Evolutionary conservation across 2,329 filamentous ascomycete genomes (phyloP).

Genomic region (Aspergillus intermedius): DNA sequence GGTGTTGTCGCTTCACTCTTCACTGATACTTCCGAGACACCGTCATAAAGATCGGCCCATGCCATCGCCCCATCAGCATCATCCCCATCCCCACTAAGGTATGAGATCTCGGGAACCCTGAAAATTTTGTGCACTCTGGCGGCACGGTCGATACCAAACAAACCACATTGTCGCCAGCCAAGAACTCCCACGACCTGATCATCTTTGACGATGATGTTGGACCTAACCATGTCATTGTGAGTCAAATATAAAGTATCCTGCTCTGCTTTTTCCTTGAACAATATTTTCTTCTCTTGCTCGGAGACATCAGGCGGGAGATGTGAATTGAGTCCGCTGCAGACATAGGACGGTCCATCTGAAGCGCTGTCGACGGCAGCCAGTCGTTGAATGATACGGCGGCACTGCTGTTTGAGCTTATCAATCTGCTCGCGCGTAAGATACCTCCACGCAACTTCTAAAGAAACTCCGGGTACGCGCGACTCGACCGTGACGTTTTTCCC

Average conservation of each 20-base stretch:
- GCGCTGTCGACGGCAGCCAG: slow-evolving; percentile 20
- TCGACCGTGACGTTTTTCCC: slow-evolving; percentile 36
- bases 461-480: slow-evolving; percentile 35
- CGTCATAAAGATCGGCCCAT: slow-evolving; percentile 35
- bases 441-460: slow-evolving; percentile 33
- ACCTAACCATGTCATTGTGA: slow-evolving; percentile 33
- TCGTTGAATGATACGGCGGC: slow-evolving; percentile 27
- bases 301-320: slow-evolving; percentile 17
- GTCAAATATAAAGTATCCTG: slow-evolving; percentile 24
- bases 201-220: slow-evolving; percentile 34
- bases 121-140: slow-evolving; percentile 28
- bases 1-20: slow-evolving; percentile 7
- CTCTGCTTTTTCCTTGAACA: slow-evolving; percentile 23
- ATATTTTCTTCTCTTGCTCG: slow-evolving; percentile 25
- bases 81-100: slow-evolving; percentile 7
- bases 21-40: slow-evolving; percentile 11
- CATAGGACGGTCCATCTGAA: slow-evolving; percentile 26
- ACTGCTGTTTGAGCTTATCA: slow-evolving; percentile 29
- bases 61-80: slow-evolving; percentile 12
- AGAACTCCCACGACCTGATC: slow-evolving; percentile 32
- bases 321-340: slow-evolving; percentile 27
- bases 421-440: slow-evolving; percentile 30
- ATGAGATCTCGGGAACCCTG: slow-evolving; percentile 18
- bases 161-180: slow-evolving; percentile 36
- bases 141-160: slow-evolving; percentile 31